Base-by-base conservation (phyloP, 306 rosid genomes). In the Rosa chinensis region DNA sequence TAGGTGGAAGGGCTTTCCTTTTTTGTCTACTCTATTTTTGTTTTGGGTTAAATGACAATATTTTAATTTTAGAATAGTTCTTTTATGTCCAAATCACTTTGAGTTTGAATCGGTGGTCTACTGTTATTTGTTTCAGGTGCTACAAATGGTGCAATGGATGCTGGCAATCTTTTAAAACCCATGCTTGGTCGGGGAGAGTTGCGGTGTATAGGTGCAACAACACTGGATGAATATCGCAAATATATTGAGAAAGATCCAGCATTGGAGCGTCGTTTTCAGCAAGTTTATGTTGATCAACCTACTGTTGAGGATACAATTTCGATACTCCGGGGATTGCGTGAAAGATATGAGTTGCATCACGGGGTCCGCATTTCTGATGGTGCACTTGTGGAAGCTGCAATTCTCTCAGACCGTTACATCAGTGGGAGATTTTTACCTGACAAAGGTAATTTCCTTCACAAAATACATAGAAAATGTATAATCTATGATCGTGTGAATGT, bases 181-280 rank as follows among this genome's bases (percentile, higher is more conserved):
- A 95, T 95, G 99, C 99, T 95, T 84, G 99, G 99, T 74, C 92
- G 99, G 56, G 99, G 99, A 48, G 99, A 95, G 84, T 80, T 95
- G 79, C 91, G 98, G 77, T 95, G 99, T 76, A 95, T 95, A 13
- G 99, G 99, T 72, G 99, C 99, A 68, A 95, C 99, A 62, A 95
- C 99, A 14, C 83, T 95, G 79, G 98, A 95, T 48, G 99, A 95
- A 85, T 95, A 91, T 84, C 87, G 99, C 35, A 95, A 95, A 77
- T 95, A 95, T 85, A 90, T 95, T 72, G 99, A 95, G 90, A 95
- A 95, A 89, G 99, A 95, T 80, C 96, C 99, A 6, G 99, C 99
- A 66, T 85, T 95, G 76, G 99, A 95, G 86, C 96, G 98, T 40
- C 98, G 99, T 63, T 95, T 95, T 79, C 99, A 95, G 82, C 99